Conservation (phyloP, 495 filamentous ascomycete species). For the Podospora pseudoanserina region DNA sequence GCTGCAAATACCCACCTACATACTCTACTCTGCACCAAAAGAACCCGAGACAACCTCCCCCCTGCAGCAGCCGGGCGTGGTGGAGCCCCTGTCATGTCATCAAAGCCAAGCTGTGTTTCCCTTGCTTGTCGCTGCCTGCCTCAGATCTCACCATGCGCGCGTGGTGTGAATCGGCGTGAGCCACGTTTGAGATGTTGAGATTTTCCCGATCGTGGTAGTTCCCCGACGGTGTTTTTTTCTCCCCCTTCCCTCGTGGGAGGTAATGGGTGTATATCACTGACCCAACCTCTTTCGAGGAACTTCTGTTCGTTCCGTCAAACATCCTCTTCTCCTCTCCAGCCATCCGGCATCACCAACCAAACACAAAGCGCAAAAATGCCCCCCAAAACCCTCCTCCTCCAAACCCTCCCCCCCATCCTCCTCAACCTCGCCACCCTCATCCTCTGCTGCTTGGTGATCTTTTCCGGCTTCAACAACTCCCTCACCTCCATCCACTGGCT, state of each 20-base stretch:
- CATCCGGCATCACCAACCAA: not conserved
- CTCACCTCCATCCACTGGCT: slow-evolving; percentile 28
- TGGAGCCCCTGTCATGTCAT: not conserved
- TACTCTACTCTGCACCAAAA: not conserved
- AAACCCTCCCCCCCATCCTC: slow-evolving; percentile 19
- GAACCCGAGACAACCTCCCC: not conserved
- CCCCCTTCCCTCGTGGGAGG: not conserved
- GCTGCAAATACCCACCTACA: not conserved
- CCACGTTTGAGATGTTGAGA: not conserved
- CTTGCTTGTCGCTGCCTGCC: not conserved
- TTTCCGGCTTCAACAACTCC: slow-evolving; percentile 27
- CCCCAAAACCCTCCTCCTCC: slow-evolving; percentile 6
- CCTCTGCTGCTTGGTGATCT: slow-evolving; percentile 28
- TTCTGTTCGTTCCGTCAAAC: not conserved
- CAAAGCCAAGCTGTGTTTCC: not conserved
- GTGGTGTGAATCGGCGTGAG: not conserved
- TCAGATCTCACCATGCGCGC: not conserved
- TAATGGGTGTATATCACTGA: not conserved
- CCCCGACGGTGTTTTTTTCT: not conserved
- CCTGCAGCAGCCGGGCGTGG: too few species aligned
- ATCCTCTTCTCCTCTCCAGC: not conserved
- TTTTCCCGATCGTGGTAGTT: not conserved
- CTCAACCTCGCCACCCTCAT: slow-evolving; percentile 28
- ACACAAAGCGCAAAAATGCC: slow-evolving; percentile 18
- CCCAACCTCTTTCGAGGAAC: not conserved